Percentiles rank a stretch among this genome's conserved stretches.
Evolutionary conservation across 495 filamentous ascomycete species (phyloP).

Genomic region (Podospora comata): DNA sequence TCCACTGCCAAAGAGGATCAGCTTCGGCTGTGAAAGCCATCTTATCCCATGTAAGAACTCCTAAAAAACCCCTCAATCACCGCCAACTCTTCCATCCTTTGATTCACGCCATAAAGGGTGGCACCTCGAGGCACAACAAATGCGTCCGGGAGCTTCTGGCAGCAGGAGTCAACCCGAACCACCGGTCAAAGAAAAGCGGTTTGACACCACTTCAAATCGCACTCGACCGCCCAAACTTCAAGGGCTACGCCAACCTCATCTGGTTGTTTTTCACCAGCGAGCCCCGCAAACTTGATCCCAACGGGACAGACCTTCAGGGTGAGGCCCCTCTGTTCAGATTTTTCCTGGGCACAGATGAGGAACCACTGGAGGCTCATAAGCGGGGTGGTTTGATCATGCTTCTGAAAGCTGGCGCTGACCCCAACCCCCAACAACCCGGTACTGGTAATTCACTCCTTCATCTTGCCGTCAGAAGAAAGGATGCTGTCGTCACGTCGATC

Average conservation of each 20-base stretch:
- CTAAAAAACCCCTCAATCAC: not conserved
- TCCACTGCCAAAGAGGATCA: not conserved
- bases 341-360: not conserved
- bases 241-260: not conserved
- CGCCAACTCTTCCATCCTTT: not conserved
- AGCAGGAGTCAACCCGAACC: not conserved
- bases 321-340: not conserved
- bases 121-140: not conserved
- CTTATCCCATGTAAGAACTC: not conserved
- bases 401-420: not conserved
- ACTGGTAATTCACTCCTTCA: conserved; percentile 15
- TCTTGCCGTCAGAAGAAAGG: conserved; percentile 15
- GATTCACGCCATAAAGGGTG: not conserved
- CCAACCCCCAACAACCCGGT: not conserved
- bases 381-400: not conserved
- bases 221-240: not conserved
- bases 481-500: conserved; percentile 11
- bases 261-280: not conserved
- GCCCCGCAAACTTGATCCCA: not conserved
- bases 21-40: not conserved
- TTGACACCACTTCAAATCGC: not conserved
- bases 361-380: not conserved
- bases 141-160: not conserved
- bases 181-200: not conserved
- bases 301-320: not conserved